phyloP scores from a whole-genome alignment of 2,329 filamentous ascomycete species.

The Ophiostoma australiae region DNA sequence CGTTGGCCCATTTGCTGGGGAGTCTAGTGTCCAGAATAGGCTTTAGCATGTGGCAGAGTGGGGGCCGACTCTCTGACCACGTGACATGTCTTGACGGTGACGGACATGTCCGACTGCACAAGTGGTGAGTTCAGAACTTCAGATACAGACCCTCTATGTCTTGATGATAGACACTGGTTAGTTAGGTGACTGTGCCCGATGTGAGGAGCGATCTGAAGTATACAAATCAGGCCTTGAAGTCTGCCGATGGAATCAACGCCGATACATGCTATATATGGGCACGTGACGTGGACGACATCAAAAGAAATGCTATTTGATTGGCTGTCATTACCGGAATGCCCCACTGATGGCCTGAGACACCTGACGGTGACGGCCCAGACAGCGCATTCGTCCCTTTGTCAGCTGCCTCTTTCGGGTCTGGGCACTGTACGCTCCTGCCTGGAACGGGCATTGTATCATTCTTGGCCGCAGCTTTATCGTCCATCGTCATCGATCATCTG shows the following conservation, averaged over 20 bases:
- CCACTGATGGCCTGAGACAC: neutral
- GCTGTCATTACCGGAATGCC: neutral
- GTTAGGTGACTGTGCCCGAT: no score
- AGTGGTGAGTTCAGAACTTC: no score
- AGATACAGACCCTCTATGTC: no score
- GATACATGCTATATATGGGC: neutral
- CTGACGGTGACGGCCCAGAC: neutral
- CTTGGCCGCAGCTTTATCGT: slow-evolving; percentile 1
- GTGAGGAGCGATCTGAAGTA: no score
- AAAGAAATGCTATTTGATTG: neutral
- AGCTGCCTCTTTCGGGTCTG: slow-evolving; percentile 16
- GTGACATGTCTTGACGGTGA: neutral
- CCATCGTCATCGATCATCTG: neutral
- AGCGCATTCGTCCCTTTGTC: slow-evolving; percentile 4
- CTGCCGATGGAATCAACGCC: neutral
- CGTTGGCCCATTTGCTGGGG: neutral
- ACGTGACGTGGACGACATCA: neutral
- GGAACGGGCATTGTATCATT: neutral
- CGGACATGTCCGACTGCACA: neutral
- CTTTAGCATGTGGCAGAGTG: slow-evolving; percentile 6
- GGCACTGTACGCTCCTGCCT: neutral
- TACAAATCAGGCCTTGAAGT: no score
- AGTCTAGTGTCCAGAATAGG: neutral
- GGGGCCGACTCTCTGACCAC: neutral
- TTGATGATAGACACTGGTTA: no score